Conservation (phyloP, 2,329 filamentous ascomycete genomes). For the Aspergillus sp. region DNA sequence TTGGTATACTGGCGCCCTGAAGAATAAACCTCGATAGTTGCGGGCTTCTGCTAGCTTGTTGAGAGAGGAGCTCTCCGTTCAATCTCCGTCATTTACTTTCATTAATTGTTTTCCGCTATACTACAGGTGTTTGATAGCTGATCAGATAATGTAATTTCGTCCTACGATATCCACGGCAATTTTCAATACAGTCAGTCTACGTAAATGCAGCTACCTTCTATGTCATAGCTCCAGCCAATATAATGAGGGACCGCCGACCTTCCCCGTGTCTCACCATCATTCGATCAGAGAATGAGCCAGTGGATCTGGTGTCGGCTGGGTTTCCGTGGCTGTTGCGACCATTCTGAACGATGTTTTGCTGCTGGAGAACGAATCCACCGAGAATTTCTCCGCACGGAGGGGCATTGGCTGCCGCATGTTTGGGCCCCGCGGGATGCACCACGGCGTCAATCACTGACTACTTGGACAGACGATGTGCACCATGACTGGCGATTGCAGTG, state of each 20-base stretch:
- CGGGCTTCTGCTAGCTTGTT: too few species aligned
- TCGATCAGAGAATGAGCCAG: not conserved
- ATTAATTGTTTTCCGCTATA: too few species aligned
- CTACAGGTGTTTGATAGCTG: too few species aligned
- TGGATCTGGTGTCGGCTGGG: constrained; percentile 3
- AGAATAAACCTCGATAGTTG: not conserved
- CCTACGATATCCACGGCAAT: too few species aligned
- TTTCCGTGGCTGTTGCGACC: constrained; percentile 1
- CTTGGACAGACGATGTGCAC: not conserved
- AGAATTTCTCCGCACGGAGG: constrained; percentile 9
- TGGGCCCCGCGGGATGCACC: constrained; percentile 1
- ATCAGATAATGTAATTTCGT: too few species aligned
- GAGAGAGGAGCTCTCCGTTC: too few species aligned
- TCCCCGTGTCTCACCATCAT: constrained; percentile 5
- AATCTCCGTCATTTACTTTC: too few species aligned
- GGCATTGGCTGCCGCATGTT: too few species aligned
- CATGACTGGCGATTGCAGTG: not conserved
- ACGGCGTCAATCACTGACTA: not conserved
- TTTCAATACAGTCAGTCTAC: too few species aligned
- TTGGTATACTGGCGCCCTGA: not conserved
- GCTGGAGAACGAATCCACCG: constrained; percentile 1
- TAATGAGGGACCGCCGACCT: not conserved
- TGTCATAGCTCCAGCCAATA: not conserved
- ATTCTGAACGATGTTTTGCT: not conserved
- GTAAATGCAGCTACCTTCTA: not conserved